Conservation (phyloP, 208 protist species). For the Trypanosoma rangeli region DNA sequence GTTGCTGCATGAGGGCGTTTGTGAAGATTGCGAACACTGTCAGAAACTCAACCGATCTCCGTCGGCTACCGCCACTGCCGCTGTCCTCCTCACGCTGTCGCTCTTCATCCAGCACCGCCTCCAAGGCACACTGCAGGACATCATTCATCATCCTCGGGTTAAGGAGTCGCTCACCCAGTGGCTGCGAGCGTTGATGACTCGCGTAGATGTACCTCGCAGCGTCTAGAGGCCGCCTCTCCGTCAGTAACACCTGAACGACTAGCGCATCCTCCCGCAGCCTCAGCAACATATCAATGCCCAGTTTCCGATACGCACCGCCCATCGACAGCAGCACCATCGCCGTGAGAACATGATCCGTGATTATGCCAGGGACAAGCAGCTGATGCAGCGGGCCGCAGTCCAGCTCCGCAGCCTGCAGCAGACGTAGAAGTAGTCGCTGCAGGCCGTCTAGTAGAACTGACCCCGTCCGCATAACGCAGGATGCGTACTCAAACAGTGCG, state of each 20-base stretch:
- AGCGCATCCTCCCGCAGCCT: slow-evolving; percentile 10
- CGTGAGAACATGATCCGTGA: slow-evolving; percentile 23
- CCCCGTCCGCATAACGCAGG: slow-evolving; percentile 26
- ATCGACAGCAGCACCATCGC: slow-evolving; percentile 24
- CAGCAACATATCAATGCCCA: slow-evolving; percentile 30
- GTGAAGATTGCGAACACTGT: slow-evolving; percentile 24
- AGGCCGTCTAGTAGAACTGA: slow-evolving; percentile 10
- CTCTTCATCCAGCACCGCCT: slow-evolving; percentile 23
- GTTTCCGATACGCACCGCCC: slow-evolving; percentile 11
- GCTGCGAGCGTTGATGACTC: not conserved
- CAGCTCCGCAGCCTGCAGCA: not conserved
- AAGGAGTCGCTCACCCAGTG: not conserved
- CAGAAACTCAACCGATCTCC: slow-evolving; percentile 22
- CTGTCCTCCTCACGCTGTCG: not conserved
- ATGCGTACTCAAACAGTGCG: slow-evolving; percentile 29
- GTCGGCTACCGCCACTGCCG: not conserved
- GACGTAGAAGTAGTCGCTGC: slow-evolving; percentile 25
- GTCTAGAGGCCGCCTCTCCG: slow-evolving; percentile 8
- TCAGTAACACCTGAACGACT: slow-evolving; percentile 20
- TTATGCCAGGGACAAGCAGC: slow-evolving; percentile 18
- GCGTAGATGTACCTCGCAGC: slow-evolving; percentile 1
- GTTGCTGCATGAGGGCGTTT: slow-evolving; percentile 1
- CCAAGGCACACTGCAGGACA: slow-evolving; percentile 28
- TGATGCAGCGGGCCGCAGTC: slow-evolving; percentile 7
- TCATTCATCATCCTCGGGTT: slow-evolving; percentile 18